Conservation (phyloP, 345 rosid species). For the Euclidium syriacum region DNA sequence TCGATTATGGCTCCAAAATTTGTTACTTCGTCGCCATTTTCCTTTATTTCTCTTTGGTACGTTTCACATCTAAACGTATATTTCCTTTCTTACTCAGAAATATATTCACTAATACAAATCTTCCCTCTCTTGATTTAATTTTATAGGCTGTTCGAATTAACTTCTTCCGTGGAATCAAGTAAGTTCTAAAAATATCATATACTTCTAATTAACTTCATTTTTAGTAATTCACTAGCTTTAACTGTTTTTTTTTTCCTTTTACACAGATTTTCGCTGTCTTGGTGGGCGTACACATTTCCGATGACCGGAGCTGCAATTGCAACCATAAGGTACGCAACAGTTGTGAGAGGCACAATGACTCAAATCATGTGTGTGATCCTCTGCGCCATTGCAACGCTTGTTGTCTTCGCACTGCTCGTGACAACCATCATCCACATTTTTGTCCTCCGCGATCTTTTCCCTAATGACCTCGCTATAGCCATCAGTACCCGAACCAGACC, state of each 20-base stretch:
- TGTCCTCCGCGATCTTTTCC: conserved; percentile 48
- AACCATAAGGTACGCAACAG: conserved; percentile 56
- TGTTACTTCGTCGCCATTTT: conserved; percentile 76
- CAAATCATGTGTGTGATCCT: conserved; percentile 45
- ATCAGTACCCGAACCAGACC: conserved; percentile 50
- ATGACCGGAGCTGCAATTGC: conserved; percentile 77
- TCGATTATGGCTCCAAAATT: conserved; percentile 61
- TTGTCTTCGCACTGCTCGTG: conserved; percentile 49
- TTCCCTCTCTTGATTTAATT: neutral
- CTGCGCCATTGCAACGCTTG: conserved; percentile 42
- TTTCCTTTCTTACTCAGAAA: neutral
- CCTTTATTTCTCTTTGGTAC: conserved; percentile 68
- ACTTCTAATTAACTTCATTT: too few relatives aligned
- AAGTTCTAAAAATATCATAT: neutral
- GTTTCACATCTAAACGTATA: conserved; percentile 6
- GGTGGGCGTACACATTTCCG: conserved; percentile 98
- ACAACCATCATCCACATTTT: conserved; percentile 52
- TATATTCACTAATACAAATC: neutral
- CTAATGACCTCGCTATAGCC: conserved; percentile 71
- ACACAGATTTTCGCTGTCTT: conserved; percentile 73
- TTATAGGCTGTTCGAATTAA: conserved; percentile 61
- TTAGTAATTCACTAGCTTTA: neutral
- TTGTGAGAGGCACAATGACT: conserved; percentile 40
- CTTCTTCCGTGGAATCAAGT: conserved; percentile 79
- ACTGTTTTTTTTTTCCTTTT: neutral